Conservation (phyloP, 176 grass and related monocot species). For the Stipa capillata region DNA sequence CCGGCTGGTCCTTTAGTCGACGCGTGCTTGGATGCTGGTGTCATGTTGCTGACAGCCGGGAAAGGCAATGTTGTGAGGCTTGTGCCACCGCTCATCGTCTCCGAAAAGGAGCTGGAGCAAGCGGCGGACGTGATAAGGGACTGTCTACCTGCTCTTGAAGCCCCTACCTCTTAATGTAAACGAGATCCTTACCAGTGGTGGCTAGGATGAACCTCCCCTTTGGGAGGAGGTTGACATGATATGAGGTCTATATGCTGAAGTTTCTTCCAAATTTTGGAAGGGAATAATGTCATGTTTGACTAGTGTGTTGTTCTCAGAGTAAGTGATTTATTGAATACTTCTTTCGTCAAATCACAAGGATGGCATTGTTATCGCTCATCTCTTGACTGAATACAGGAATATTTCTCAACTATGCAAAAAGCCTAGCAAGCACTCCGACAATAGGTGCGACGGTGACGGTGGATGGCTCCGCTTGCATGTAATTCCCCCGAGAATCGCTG, state of each 20-base stretch:
- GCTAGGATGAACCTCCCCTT: not conserved
- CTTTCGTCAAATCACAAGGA: not conserved
- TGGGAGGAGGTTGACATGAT: not conserved
- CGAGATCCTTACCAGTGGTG: not conserved
- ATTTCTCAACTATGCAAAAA: not conserved
- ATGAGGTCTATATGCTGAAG: not conserved
- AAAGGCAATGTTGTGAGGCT: conserved; percentile 86
- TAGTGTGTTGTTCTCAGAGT: not conserved
- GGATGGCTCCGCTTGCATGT: conserved; percentile 39
- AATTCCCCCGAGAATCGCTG: conserved; percentile 33
- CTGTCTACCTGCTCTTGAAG: conserved; percentile 50
- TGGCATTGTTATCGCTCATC: not conserved
- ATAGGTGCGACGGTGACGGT: conserved; percentile 47
- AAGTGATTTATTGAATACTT: not conserved
- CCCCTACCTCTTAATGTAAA: not conserved
- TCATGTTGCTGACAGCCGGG: conserved; percentile 64
- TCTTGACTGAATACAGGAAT: not conserved
- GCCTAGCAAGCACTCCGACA: conserved; percentile 60
- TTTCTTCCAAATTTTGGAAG: not conserved
- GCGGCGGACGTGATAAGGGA: conserved; percentile 52
- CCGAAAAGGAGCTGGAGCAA: conserved; percentile 66
- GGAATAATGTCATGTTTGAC: conserved; percentile 3
- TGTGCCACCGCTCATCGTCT: conserved; percentile 66
- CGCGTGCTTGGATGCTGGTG: conserved; percentile 60
- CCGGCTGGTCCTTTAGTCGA: conserved; percentile 45